Conservation (phyloP, 2,329 filamentous ascomycete genomes). For the Ophiognomonia clavigignenti-juglandacearum region DNA sequence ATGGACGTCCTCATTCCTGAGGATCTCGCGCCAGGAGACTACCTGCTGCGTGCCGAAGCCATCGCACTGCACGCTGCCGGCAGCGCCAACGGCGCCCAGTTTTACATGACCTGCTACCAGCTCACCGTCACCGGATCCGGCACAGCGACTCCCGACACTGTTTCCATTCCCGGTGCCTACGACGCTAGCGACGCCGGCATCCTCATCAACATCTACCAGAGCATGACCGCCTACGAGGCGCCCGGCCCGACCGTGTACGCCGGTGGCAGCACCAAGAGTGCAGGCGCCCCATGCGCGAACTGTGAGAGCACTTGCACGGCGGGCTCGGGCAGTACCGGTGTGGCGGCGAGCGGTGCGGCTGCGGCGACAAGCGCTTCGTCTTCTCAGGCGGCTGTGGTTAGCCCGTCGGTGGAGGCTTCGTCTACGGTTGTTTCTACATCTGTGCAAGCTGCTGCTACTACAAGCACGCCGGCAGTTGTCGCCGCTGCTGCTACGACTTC, state of each 20-base stretch:
- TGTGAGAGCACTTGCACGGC: conserved; percentile 24
- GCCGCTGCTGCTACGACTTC: neutral
- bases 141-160: conserved; percentile 24
- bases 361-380: neutral
- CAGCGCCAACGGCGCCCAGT: conserved; percentile 27
- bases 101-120: conserved; percentile 36
- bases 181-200: conserved; percentile 40
- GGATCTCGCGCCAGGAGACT: conserved; percentile 28
- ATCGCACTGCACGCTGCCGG: conserved; percentile 42
- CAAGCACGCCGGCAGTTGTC: conserved; percentile 1
- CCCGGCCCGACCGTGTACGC: conserved; percentile 38
- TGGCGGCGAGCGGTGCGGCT: neutral
- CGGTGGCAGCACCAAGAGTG: conserved; percentile 33
- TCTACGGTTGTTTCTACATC: neutral
- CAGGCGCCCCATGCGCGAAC: conserved; percentile 34
- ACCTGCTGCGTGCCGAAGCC: conserved; percentile 44
- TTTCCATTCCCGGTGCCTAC: conserved; percentile 39
- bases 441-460: neutral
- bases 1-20: conserved; percentile 31
- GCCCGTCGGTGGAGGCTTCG: too few relatives aligned
- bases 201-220: conserved; percentile 41
- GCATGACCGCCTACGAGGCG: conserved; percentile 33
- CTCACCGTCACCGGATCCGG: conserved; percentile 26
- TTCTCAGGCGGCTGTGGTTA: neutral
- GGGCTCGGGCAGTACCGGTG: neutral